Percentiles rank a stretch among this genome's conserved stretches.
Conservation (phyloP, 1,284 basidiomycete species). For the Kwoniella shivajii region DNA sequence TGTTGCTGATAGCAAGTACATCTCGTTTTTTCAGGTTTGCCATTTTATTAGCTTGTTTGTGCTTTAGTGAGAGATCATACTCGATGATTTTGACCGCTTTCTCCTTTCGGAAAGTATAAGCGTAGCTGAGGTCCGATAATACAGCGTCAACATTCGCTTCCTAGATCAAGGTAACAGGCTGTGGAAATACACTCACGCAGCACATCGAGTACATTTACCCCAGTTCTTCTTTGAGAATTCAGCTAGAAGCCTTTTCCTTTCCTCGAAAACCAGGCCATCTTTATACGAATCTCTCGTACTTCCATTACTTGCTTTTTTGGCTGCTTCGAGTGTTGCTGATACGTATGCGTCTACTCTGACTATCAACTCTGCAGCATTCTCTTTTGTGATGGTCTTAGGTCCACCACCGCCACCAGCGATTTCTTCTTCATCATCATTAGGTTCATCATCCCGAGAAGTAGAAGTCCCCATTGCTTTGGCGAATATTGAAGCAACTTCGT, state of each 20-base stretch:
- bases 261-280: conserved; percentile 82
- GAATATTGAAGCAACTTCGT: conserved; percentile 69
- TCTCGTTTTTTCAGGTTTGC: conserved; percentile 67
- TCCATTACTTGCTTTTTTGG: conserved; percentile 55
- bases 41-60: conserved; percentile 67
- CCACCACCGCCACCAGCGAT: background rate
- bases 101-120: conserved; percentile 89
- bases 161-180: too few relatives aligned
- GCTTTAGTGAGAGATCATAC: conserved; percentile 79
- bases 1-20: conserved; percentile 59
- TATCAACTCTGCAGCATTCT: conserved; percentile 68
- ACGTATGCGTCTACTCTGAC: conserved; percentile 74
- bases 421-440: conserved; percentile 46
- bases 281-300: conserved; percentile 80
- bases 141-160: too few relatives aligned
- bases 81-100: conserved; percentile 94
- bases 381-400: conserved; percentile 39
- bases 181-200: conserved; percentile 65
- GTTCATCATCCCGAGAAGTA: conserved; percentile 54
- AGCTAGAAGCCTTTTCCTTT: conserved; percentile 77
- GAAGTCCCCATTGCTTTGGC: conserved; percentile 48
- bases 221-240: conserved; percentile 75
- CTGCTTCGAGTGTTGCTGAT: conserved; percentile 63
- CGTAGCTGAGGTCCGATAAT: conserved; percentile 59
- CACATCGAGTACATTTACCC: conserved; percentile 74